phyloP scores from a whole-genome alignment of 140 eudicot species.

The Senecio squalidus region DNA sequence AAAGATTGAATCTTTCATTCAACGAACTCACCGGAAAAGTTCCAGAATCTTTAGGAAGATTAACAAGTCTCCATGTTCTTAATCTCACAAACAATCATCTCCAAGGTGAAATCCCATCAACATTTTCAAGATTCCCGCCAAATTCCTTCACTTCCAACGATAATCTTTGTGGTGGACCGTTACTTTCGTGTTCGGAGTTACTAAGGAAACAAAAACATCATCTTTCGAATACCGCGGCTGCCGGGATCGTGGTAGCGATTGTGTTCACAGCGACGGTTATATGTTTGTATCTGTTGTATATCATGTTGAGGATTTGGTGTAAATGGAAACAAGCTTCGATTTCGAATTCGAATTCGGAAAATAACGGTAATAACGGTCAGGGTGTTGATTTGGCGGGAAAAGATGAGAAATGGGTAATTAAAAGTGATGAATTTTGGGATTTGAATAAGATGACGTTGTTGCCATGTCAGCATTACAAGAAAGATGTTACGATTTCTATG shows the following conservation, averaged over 20 bases:
- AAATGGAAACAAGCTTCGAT: conserved; percentile 77
- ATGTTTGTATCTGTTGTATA: conserved; percentile 65
- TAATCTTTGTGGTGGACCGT: conserved; percentile 69
- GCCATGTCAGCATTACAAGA: conserved; percentile 32
- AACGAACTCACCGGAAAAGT: conserved; percentile 62
- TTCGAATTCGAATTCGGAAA: conserved; percentile 53
- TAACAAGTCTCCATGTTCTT: conserved; percentile 76
- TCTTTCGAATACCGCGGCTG: conserved; percentile 60
- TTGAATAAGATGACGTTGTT: conserved; percentile 38
- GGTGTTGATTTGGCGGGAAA: conserved; percentile 23
- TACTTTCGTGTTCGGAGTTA: conserved; percentile 41
- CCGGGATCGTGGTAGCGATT: conserved; percentile 79
- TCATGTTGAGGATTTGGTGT: conserved; percentile 87
- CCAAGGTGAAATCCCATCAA: conserved; percentile 65
- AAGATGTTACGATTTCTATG: conserved; percentile 28
- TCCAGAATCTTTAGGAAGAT: conserved; percentile 65
- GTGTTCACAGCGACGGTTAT: conserved; percentile 77
- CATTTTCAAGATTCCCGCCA: conserved; percentile 61
- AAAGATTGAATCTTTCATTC: conserved; percentile 66
- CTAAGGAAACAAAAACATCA: conserved; percentile 21
- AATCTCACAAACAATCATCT: conserved; percentile 72
- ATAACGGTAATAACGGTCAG: conserved; percentile 28
- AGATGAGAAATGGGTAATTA: conserved; percentile 57
- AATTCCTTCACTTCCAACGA: conserved; percentile 54
- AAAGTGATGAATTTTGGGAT: conserved; percentile 57